Percentiles rank a stretch among this genome's conserved stretches.
Evolutionary conservation across 1,284 basidiomycete species (phyloP).

Genomic region (Chalciporus sp.): DNA sequence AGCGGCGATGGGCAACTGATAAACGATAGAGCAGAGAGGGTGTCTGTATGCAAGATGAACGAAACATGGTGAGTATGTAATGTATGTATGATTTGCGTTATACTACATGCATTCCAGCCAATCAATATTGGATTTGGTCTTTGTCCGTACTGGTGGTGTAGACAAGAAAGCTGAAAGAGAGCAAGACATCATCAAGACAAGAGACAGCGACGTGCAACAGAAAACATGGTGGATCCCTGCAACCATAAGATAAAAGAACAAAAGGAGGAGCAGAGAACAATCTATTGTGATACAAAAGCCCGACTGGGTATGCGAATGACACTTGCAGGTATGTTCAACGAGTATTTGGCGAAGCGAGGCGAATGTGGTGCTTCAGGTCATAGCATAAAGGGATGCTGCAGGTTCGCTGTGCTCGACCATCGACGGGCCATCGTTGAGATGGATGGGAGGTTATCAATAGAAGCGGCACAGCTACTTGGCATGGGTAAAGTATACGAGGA

Average conservation of each 20-base stretch:
- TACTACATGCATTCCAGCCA: slow-evolving; percentile 37
- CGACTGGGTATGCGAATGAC: slow-evolving; percentile 4
- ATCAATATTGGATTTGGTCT: slow-evolving; percentile 22
- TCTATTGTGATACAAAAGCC: slow-evolving; percentile 19
- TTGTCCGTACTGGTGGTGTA: slow-evolving; percentile 25
- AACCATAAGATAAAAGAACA: slow-evolving; percentile 17
- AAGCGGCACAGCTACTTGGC: slow-evolving; percentile 30
- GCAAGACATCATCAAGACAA: slow-evolving; percentile 32
- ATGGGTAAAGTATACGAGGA: slow-evolving; percentile 28
- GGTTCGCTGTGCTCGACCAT: slow-evolving; percentile 30
- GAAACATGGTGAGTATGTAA: slow-evolving; percentile 22
- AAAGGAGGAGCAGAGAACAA: not conserved
- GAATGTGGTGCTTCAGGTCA: slow-evolving; percentile 19
- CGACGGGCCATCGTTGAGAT: slow-evolving; percentile 38
- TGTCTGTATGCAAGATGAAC: slow-evolving; percentile 20
- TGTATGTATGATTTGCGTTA: slow-evolving; percentile 28
- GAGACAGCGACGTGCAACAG: slow-evolving; percentile 2
- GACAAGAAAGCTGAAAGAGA: slow-evolving; percentile 26
- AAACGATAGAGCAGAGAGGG: slow-evolving; percentile 2
- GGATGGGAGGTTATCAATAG: slow-evolving; percentile 36
- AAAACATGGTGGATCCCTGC: slow-evolving; percentile 1
- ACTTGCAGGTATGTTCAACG: slow-evolving; percentile 10
- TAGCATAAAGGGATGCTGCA: slow-evolving; percentile 38
- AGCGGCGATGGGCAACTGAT: slow-evolving; percentile 7
- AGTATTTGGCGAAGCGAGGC: slow-evolving; percentile 1